Conservation (phyloP, 2,329 filamentous ascomycete genomes). For the Colletotrichum tofieldiae region DNA sequence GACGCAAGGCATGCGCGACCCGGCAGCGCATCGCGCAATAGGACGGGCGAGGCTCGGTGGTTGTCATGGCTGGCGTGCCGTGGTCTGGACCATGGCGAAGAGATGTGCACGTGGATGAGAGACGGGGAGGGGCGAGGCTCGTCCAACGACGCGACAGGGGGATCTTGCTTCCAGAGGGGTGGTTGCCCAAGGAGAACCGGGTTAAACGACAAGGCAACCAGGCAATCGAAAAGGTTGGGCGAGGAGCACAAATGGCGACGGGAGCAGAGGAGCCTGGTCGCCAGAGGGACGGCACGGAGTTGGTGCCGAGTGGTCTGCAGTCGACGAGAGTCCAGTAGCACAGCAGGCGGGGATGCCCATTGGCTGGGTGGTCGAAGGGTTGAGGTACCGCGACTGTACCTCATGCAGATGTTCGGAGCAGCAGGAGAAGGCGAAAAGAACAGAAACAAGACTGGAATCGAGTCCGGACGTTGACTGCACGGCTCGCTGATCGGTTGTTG, state of each 20-base stretch:
- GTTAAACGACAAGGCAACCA: neutral
- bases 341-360: neutral
- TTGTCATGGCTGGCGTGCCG: neutral
- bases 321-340: neutral
- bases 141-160: neutral
- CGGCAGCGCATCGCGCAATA: neutral
- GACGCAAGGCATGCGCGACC: neutral
- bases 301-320: neutral
- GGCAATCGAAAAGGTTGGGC: neutral
- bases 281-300: neutral
- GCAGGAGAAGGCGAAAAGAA: neutral
- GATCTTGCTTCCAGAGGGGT: neutral
- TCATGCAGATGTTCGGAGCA: neutral
- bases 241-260: neutral
- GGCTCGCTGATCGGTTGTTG: neutral
- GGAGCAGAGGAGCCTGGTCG: neutral
- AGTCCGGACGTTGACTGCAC: neutral
- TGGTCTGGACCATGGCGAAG: neutral
- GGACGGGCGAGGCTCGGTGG: neutral
- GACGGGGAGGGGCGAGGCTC: neutral
- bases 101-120: neutral
- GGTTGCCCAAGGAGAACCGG: neutral
- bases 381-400: neutral
- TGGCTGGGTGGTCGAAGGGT: neutral
- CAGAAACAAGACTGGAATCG: neutral